These are phyloP conservation scores for Chamaecrista fasciculata DNA, from an alignment of 306 rosid species.

Conservation along the genomic window DNA sequence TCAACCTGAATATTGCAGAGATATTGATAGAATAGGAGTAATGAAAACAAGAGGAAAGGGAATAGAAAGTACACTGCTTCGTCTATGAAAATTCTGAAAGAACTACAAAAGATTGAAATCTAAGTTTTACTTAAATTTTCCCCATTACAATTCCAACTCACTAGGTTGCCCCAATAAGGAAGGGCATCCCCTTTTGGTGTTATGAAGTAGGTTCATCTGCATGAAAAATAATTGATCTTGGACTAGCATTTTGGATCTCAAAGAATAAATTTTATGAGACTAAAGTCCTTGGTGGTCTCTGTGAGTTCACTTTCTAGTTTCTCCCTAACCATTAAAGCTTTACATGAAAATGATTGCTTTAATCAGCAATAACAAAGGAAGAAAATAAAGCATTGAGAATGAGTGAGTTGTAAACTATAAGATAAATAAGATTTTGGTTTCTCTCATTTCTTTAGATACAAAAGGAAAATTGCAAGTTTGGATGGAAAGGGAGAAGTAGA, in stretches of 20 bases:
- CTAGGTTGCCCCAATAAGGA: not conserved
- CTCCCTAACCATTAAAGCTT: not conserved
- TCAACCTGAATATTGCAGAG: conserved; percentile 61
- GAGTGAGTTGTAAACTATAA: no score
- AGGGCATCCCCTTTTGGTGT: not conserved
- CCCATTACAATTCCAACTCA: not conserved
- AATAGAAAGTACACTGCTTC: not conserved
- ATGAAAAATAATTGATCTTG: not conserved
- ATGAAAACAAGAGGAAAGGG: not conserved
- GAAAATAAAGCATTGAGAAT: not conserved
- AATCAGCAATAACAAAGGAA: conserved; percentile 3
- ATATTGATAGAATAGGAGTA: not conserved
- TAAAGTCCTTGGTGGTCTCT: not conserved
- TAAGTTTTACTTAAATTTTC: conserved; percentile 1
- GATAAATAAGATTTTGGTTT: no score
- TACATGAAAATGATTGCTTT: not conserved
- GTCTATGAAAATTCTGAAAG: conserved; percentile 18
- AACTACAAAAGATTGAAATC: conserved; percentile 1
- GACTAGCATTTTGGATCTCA: not conserved
- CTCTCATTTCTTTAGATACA: not conserved
- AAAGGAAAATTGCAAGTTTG: not conserved
- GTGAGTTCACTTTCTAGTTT: not conserved
- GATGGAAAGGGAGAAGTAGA: no score
- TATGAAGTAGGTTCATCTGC: not conserved
- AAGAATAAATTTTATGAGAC: not conserved